phyloP scores from a whole-genome alignment of 345 rosid genomes.

The Citrus sinensis region DVS_A1.0 CM039165.1:28510001-28510500 shows the following conservation, averaged over 20 bases:
- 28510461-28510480: constrained; percentile 1
- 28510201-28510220: background rate
- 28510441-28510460: background rate
- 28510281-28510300: background rate
- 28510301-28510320: background rate
- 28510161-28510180: constrained; percentile 13
- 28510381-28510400: background rate
- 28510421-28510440: background rate
- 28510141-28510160: constrained; percentile 75
- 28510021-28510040: constrained; percentile 20
- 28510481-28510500: background rate
- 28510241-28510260: background rate
- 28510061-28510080: constrained; percentile 48
- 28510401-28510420: background rate
- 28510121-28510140: constrained; percentile 75
- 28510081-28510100: constrained; percentile 65
- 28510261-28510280: background rate
- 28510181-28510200: constrained; percentile 2
- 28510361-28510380: background rate
- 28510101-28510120: constrained; percentile 80
- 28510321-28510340: background rate
- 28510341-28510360: background rate
- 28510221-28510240: background rate
- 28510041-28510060: constrained; percentile 31
- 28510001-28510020: constrained; percentile 33